Evolutionary conservation across 2,329 filamentous ascomycete species (phyloP).

Genomic region (Periconia sp.): DNA sequence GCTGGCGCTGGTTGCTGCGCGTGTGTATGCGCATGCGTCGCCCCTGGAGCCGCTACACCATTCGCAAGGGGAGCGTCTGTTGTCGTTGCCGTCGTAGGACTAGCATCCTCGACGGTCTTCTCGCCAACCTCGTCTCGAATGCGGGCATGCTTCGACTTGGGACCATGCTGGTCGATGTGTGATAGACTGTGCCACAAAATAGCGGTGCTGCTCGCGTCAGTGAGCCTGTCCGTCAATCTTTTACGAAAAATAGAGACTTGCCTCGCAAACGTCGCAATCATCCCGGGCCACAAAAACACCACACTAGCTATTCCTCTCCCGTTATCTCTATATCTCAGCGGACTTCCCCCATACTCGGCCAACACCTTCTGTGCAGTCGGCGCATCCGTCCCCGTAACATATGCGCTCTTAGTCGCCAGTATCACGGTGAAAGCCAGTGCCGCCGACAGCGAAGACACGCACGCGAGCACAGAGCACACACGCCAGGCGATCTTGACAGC

Average conservation of each 20-base stretch:
- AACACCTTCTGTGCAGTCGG: conserved; percentile 40
- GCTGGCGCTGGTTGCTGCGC: not conserved
- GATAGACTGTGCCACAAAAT: conserved; percentile 47
- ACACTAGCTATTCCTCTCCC: conserved; percentile 57
- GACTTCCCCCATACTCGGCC: conserved; percentile 44
- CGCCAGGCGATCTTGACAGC: conserved; percentile 62
- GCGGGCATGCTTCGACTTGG: conserved; percentile 47
- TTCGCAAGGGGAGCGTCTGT: not conserved
- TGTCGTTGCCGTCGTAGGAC: not conserved
- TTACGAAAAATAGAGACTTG: conserved; percentile 18
- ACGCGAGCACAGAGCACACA: conserved; percentile 57
- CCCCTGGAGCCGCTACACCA: not conserved
- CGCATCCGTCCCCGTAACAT: conserved; percentile 51
- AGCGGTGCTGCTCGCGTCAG: conserved; percentile 36
- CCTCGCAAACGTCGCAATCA: conserved; percentile 56
- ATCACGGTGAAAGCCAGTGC: conserved; percentile 60
- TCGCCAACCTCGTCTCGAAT: conserved; percentile 14
- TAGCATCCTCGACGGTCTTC: not conserved
- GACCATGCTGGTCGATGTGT: conserved; percentile 47
- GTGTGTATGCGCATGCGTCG: not conserved
- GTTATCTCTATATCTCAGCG: conserved; percentile 56
- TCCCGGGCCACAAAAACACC: conserved; percentile 61
- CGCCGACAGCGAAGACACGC: conserved; percentile 54
- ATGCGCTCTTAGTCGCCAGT: conserved; percentile 54
- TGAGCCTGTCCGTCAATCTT: not conserved